Percentiles rank a stretch among this genome's conserved stretches.
These are phyloP conservation scores for Puccinia coronata DNA, from an alignment of 1,284 basidiomycete genomes.

Conservation along the genomic window DNA sequence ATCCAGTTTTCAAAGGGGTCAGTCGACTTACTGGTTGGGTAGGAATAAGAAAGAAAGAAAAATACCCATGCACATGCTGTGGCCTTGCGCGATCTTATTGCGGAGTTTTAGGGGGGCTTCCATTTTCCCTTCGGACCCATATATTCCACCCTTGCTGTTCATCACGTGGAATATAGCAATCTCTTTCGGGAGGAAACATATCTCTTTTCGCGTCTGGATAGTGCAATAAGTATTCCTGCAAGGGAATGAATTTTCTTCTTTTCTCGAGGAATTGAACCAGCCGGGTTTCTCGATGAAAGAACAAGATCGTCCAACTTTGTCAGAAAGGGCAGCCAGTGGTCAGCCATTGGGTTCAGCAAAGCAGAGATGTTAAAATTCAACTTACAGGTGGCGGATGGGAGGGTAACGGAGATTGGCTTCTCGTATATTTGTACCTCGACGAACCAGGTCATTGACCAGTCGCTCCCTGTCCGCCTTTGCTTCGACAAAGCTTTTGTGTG, in stretches of 20 bases:
- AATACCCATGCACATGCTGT: no score
- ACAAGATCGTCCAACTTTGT: constrained; percentile 42
- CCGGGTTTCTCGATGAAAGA: constrained; percentile 37
- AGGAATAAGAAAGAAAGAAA: background rate
- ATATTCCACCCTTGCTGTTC: constrained; percentile 34
- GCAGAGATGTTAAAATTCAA: background rate
- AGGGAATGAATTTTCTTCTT: constrained; percentile 41
- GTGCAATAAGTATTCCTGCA: constrained; percentile 32
- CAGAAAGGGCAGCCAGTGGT: background rate
- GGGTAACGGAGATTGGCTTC: constrained; percentile 37
- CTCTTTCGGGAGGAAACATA: constrained; percentile 32
- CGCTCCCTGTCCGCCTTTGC: constrained; percentile 25
- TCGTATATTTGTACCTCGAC: constrained; percentile 4
- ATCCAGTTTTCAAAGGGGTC: background rate
- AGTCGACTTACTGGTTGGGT: no score
- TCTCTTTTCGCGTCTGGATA: constrained; percentile 27
- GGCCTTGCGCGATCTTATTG: background rate
- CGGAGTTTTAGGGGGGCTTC: background rate
- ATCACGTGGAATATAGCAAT: constrained; percentile 24
- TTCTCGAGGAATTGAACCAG: constrained; percentile 47
- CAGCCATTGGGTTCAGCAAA: background rate
- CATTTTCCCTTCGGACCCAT: constrained; percentile 41
- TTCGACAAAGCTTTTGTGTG: constrained; percentile 29
- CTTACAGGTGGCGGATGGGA: constrained; percentile 46
- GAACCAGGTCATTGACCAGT: constrained; percentile 18